These are phyloP conservation scores for Dictyostelium intermedium DNA, from an alignment of 78 protist genomes.

Conservation along the genomic window DNA sequence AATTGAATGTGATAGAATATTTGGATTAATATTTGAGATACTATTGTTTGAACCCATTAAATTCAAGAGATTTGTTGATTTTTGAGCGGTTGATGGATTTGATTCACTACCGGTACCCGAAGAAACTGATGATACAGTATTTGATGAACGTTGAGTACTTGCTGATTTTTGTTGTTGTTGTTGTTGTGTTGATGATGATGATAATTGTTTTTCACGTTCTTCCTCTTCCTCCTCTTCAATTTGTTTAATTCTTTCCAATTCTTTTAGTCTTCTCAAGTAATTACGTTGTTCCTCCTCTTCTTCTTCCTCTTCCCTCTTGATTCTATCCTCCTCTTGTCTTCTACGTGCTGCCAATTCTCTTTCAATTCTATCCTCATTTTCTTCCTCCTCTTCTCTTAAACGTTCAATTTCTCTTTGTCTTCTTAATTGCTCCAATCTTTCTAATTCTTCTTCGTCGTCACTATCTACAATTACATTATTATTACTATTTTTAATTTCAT, in stretches of 20 bases:
- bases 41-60: conserved; percentile 11
- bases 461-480: background rate
- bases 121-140: background rate
- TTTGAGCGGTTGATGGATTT: background rate
- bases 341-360: conserved; percentile 25
- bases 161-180: background rate
- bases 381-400: conserved; percentile 69
- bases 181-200: background rate
- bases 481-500: background rate
- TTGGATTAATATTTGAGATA: background rate
- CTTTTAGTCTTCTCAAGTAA: conserved; percentile 23
- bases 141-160: background rate
- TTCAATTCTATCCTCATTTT: conserved; percentile 54
- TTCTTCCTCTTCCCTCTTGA: conserved; percentile 63
- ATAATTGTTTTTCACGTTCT: conserved; percentile 21
- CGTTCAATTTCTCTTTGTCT: conserved; percentile 66
- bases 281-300: conserved; percentile 63
- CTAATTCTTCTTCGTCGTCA: conserved; percentile 49
- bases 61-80: background rate
- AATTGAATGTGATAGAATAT: conserved; percentile 7
- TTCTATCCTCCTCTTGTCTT: conserved; percentile 57
- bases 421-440: conserved; percentile 47
- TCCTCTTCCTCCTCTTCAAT: conserved; percentile 69
- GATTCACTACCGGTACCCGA: background rate
- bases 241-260: conserved; percentile 63